A percentile compares a stretch with the other conserved stretches of the same genome.
Conservation (phyloP, 2,329 filamentous ascomycete genomes). For the Sporothrix schenckii region DNA sequence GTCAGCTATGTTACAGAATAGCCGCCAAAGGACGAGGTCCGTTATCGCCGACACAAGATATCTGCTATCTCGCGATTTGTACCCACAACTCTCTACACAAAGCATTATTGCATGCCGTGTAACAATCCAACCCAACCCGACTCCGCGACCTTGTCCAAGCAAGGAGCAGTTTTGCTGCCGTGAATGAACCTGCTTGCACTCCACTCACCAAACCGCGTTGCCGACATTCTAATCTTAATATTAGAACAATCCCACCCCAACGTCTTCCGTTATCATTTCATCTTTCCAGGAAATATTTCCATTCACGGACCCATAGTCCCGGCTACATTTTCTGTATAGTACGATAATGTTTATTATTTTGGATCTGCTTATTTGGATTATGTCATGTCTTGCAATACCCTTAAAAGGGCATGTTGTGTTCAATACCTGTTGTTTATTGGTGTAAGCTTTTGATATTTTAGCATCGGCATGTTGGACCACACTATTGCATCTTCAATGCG, state of each 20-base stretch:
- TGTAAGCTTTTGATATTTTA: not conserved
- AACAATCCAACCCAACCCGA: not conserved
- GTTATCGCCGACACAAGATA: too few relatives aligned
- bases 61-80: too few relatives aligned
- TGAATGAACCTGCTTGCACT: not conserved
- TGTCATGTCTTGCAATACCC: not conserved
- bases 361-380: not conserved
- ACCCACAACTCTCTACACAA: not conserved
- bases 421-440: not conserved
- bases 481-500: not conserved
- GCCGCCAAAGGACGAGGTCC: not conserved
- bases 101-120: not conserved
- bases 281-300: too few relatives aligned
- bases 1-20: not conserved
- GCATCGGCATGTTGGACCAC: not conserved
- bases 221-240: not conserved
- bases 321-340: not conserved
- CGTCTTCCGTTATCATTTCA: not conserved
- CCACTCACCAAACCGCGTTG: not conserved
- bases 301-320: not conserved
- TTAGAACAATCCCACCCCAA: not conserved
- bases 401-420: not conserved
- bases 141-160: not conserved
- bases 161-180: not conserved
- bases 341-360: not conserved